Base-by-base conservation (phyloP, 164 flowering plant species). In the Hamamelis virginiana region DNA sequence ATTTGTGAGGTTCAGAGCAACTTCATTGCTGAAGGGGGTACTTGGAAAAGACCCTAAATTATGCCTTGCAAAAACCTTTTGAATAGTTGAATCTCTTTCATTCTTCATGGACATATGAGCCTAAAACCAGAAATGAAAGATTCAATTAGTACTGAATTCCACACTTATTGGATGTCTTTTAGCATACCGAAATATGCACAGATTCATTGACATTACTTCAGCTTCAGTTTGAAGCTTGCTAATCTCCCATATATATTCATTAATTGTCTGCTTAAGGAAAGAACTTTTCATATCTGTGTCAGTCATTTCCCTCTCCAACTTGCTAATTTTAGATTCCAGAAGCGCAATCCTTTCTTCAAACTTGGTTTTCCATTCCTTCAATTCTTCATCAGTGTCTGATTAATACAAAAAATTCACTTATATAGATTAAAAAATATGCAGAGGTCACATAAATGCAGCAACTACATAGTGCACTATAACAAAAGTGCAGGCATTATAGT, bases 381-480 rank as follows among this genome's bases (percentile, higher is more conserved):
- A 70, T 65, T 92, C 98, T 82, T 91, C 97, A 78, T 92, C 97
- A 66, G 96, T 90, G 78, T 92, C 99, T 95, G 76, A 68, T 0
- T 22, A 77, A 43, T 16, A 58, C 21, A 68, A 59, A 10, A 16
- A 57, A 18, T 8, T n/a, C 46, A 63, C 41, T 45, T 18, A 11
- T 14, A 12, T 21, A 60, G 45, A n/a, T 22, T 52, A 27, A 62
- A 12, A 51, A 21, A n/a, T 26, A 6, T 8, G 18, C 16, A 62
- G 23, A 22, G 19, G 27, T 19, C 28, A 15, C 28, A 50, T 16
- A 57, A 16, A 44, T 9, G n/a, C 33, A 62, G 28, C 50, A 45
- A 22, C 22, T 46, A 62, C 11, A 62, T 45, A n/a, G 27, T 50
- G 53, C 16, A 18, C 16, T n/a, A 50, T 16, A 33, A 33, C 16